Conservation (phyloP, 1,139 yeast species). For the Yamadazyma taylorii region DNA sequence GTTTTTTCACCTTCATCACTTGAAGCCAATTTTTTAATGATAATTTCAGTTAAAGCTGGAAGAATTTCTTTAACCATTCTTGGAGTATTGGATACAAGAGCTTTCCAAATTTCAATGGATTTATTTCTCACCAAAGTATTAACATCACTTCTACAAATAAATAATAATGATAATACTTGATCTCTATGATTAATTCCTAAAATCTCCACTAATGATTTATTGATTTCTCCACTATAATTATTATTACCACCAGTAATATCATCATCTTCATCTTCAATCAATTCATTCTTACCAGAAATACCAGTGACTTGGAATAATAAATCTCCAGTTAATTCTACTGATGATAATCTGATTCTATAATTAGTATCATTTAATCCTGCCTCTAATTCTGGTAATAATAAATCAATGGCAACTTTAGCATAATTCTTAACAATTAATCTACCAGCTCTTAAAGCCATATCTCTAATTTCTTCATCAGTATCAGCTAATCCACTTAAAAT, state of each 20-base stretch:
- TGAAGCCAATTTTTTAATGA: slow-evolving; percentile 82
- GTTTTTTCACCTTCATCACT: slow-evolving; percentile 74
- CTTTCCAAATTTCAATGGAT: slow-evolving; percentile 97
- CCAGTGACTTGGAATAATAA: slow-evolving; percentile 93
- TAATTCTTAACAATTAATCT: slow-evolving; percentile 87
- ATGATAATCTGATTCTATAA: slow-evolving; percentile 87
- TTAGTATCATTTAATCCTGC: slow-evolving; percentile 80
- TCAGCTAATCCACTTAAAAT: slow-evolving; percentile 92
- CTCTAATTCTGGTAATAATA: slow-evolving; percentile 91
- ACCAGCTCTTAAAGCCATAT: slow-evolving; percentile 90
- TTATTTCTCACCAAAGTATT: slow-evolving; percentile 86
- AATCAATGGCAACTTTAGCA: slow-evolving; percentile 90
- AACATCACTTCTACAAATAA: slow-evolving; percentile 91
- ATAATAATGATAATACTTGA: slow-evolving; percentile 76
- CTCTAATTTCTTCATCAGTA: slow-evolving; percentile 80
- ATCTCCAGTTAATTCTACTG: slow-evolving; percentile 97
- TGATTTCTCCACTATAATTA: slow-evolving; percentile 54
- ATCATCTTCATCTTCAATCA: slow-evolving; percentile 55
- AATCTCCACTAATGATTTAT: slow-evolving; percentile 67
- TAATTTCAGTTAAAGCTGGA: slow-evolving; percentile 76
- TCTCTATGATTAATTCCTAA: slow-evolving; percentile 90
- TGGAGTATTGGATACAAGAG: slow-evolving; percentile 94
- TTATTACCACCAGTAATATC: slow-evolving; percentile 25
- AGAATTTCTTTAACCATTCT: slow-evolving; percentile 91
- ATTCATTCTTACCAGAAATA: slow-evolving; percentile 67